These are phyloP conservation scores for Wickerhamiella nectarea DNA, from an alignment of 805 yeast species.

Conservation along the genomic window DNA sequence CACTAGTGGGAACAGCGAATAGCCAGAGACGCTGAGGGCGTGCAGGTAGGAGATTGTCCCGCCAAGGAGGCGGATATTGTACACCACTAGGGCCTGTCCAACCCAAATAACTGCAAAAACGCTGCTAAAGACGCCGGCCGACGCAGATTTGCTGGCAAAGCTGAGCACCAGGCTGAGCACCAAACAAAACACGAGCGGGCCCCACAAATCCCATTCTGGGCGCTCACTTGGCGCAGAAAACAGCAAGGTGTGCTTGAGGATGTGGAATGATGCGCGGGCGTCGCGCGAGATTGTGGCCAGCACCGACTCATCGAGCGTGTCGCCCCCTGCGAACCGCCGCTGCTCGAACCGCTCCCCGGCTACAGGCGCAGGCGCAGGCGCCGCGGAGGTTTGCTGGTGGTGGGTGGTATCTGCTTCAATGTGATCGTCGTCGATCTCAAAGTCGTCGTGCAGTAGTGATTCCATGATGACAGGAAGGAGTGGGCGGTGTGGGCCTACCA, in stretches of 20 bases:
- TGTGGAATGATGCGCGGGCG: slow-evolving; percentile 31
- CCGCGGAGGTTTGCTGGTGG: slow-evolving; percentile 8
- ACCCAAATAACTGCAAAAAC: slow-evolving; percentile 52
- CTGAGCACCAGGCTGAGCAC: slow-evolving; percentile 40
- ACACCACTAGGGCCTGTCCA: slow-evolving; percentile 44
- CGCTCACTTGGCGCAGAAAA: slow-evolving; percentile 21
- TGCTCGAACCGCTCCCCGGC: slow-evolving; percentile 27
- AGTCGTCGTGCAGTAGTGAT: slow-evolving; percentile 10
- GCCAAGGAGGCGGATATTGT: slow-evolving; percentile 50
- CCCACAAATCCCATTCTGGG: slow-evolving; percentile 37
- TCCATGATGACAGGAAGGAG: background rate
- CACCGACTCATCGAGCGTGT: slow-evolving; percentile 61
- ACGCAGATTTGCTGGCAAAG: slow-evolving; percentile 30
- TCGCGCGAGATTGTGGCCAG: slow-evolving; percentile 39
- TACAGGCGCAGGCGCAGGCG: slow-evolving; percentile 12
- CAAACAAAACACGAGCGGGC: slow-evolving; percentile 52
- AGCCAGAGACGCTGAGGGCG: slow-evolving; percentile 58
- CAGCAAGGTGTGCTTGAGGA: slow-evolving; percentile 34
- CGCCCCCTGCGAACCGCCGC: slow-evolving; percentile 47
- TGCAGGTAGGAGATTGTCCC: slow-evolving; percentile 51
- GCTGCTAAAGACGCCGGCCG: slow-evolving; percentile 48
- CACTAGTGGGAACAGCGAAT: slow-evolving; percentile 53
- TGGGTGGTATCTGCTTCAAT: slow-evolving; percentile 11
- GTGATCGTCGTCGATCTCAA: slow-evolving; percentile 12
- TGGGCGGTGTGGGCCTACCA: too few relatives aligned